Evolutionary conservation across 2,329 filamentous ascomycete genomes (phyloP), one percentile per base, ranked within the genome.

Genomic region (Ceratocystis colombiana): DNA sequence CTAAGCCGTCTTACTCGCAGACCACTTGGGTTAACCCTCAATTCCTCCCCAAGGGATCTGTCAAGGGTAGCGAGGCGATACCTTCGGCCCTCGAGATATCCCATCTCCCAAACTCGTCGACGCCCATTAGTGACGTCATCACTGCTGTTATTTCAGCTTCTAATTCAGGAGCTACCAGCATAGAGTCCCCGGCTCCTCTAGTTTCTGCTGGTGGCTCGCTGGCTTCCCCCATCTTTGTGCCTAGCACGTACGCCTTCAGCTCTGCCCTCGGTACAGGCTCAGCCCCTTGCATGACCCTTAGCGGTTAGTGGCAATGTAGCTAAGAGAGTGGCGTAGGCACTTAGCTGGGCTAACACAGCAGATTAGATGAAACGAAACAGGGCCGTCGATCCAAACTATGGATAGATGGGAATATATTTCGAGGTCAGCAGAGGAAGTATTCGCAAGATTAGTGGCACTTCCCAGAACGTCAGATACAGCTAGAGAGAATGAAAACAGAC

Each of bases 21-120:
- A 59, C 55, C 25, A 33, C 55, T 33, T 59, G 55, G 55, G 28
- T 59, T 17, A 59, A 59, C 3, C 55, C 55, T 30, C 25, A 59
- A n/a, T 59, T 59, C 7, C 2, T 37, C 6, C 17, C 15, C 30
- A 17, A 41, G 37, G 37, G 25, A 15, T 20, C 28, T 59, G 17
- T 12, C 12, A 30, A 59, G 55, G 15, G 33, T 15, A 37, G 28
- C 12, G 28, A 30, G 15, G 25, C 17, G 15, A 59, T 33, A 8
- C 17, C 55, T 3, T 37, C 28, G 25, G 15, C 25, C 5, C n/a
- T 59, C 48, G 5, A 53, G 48, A 22, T 25, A 30, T 30, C 55
- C 28, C 55, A n/a, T 59, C n/a, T n/a, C 28, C 30, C 55, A 17
- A 37, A 37, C 55, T 59, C 55, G 55, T 37, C 55, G 28, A 59